phyloP scores from a whole-genome alignment of 345 rosid species.

The Melaleuca quinquenervia region DNA sequence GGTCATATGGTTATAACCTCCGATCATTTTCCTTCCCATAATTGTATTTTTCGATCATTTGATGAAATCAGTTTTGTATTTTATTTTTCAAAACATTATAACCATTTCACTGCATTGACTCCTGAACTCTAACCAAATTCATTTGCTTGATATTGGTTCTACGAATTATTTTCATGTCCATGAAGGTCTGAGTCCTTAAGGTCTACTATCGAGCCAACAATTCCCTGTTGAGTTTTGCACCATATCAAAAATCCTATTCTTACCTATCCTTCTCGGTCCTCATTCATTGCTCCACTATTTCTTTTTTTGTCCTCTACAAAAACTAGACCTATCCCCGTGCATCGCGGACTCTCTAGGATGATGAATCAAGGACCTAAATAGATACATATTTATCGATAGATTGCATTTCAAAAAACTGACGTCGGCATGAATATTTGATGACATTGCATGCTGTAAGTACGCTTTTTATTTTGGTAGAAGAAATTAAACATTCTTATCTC shows the following conservation, averaged over 20 bases:
- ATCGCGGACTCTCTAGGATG: neutral
- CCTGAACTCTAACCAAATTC: neutral
- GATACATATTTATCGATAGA: too few relatives aligned
- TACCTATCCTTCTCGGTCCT: neutral
- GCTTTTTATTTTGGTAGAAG: too few relatives aligned
- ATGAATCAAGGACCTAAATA: too few relatives aligned
- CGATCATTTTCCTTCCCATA: neutral
- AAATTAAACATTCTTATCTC: too few relatives aligned
- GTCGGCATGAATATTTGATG: too few relatives aligned
- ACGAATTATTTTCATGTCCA: neutral
- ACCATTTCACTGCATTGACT: neutral
- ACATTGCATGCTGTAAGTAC: too few relatives aligned
- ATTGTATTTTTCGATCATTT: neutral
- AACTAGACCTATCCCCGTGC: neutral
- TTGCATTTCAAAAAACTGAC: too few relatives aligned
- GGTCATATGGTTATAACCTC: too few relatives aligned
- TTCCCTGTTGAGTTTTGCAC: neutral
- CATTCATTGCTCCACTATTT: neutral
- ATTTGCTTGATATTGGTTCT: neutral
- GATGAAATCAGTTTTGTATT: neutral
- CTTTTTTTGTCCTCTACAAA: neutral
- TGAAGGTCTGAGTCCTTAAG: neutral
- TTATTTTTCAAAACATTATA: neutral
- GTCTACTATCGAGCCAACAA: too few relatives aligned
- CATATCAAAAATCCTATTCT: neutral